Base-by-base conservation (phyloP, 1,139 yeast species). In the Nakaseomyces glabratus region DNA sequence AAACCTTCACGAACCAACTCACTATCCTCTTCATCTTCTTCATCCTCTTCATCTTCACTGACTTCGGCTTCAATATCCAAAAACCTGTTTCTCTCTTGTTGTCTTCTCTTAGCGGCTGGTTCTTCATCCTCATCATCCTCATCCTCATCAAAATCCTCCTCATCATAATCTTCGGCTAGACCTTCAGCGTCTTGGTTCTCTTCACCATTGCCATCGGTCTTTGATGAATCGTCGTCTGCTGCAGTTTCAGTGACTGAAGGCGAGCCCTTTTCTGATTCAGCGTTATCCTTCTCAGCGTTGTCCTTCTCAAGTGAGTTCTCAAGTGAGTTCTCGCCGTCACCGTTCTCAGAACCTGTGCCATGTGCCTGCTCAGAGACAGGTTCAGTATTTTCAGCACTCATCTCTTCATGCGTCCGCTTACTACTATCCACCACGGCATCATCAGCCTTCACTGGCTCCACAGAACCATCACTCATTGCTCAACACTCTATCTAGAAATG, bases 11-110 rank as follows among this genome's bases (percentile, higher is more conserved):
- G 73, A 38, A 82, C 73, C 28, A 84, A 63, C 45, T 82, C 96
- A 8, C 90, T 95, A 49, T 85, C 96, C 47, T 85, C 95, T 41
- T 86, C 97, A 47, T 88, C 97, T 33, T 85, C 80, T 25, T 79
- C 88, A 26, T 90, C 98, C 46, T 90, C 98, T 40, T 90, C 98
- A 48, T 90, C 98, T 42, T 90, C 97, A 58, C 93, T 95, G 39
- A 90, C 99, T 58, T 90, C 98, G 40, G 99, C 99, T 67, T 90
- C 98, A 38, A 90, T 93, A 81, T 90, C 99, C 62, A 90, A 71
- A 61, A 90, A 90, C 66, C 82, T 90, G 60, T 90, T 90, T 50
- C 86, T 76, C 34, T 77, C 73, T 58, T 79, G 75, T 51, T 80
- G 68, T 58, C 76, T 70, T 61, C 79, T 68, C 58, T 74, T 73